These are phyloP conservation scores for Telopea speciosissima DNA, from an alignment of 177 flowering plant species.

Conservation along the genomic window DNA sequence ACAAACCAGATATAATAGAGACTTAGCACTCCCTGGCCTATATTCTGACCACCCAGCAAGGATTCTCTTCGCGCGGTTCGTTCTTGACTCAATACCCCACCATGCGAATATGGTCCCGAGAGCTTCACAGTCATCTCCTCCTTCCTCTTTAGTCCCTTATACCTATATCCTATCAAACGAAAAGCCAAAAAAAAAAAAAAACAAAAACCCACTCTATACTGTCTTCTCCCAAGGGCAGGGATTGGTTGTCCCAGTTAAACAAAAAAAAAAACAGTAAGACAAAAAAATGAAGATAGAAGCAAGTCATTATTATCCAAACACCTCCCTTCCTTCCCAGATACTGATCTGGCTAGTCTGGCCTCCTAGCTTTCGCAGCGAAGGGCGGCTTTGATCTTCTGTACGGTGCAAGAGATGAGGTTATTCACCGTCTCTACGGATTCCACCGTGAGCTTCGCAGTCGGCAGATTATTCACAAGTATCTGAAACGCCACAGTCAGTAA, in stretches of 20 bases:
- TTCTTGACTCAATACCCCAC: constrained; percentile 82
- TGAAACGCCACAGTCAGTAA: constrained; percentile 86
- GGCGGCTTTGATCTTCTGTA: constrained; percentile 84
- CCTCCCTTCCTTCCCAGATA: too few relatives aligned
- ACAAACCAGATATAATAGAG: not conserved
- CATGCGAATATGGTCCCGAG: not conserved
- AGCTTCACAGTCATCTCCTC: not conserved
- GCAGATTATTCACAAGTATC: constrained; percentile 72
- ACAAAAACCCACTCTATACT: too few relatives aligned
- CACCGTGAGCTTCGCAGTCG: constrained; percentile 78
- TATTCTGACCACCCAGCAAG: constrained; percentile 40
- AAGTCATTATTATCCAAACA: too few relatives aligned
- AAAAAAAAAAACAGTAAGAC: too few relatives aligned
- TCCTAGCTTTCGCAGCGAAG: constrained; percentile 60
- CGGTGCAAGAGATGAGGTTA: constrained; percentile 83
- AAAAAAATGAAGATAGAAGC: too few relatives aligned
- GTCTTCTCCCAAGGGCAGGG: too few relatives aligned
- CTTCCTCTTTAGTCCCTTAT: not conserved
- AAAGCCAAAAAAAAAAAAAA: too few relatives aligned
- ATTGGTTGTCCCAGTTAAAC: too few relatives aligned
- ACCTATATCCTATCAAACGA: not conserved
- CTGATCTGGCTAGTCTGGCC: not conserved
- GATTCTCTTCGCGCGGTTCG: constrained; percentile 73
- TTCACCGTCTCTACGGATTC: constrained; percentile 93
- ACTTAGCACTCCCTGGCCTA: not conserved